Evolutionary conservation across 352 stramenopile genomes (phyloP).

Genomic region (Thalassiosira sp.): DNA sequence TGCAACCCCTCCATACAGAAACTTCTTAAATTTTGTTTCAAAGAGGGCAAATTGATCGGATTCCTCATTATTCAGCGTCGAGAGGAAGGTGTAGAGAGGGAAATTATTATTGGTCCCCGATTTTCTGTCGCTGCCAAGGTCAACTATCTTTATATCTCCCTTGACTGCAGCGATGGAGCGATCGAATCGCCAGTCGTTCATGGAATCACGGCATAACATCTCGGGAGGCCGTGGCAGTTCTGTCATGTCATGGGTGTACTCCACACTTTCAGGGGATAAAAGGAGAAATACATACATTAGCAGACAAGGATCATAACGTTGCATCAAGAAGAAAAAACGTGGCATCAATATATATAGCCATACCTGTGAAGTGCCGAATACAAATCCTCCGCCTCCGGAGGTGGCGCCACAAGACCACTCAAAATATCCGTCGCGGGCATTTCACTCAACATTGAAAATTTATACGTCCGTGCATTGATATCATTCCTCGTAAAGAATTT

Average conservation of each 20-base stretch:
- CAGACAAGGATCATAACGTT: not conserved
- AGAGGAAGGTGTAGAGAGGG: slow-evolving; percentile 54
- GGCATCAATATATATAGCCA: no score
- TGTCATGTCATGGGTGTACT: slow-evolving; percentile 77
- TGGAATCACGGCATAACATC: slow-evolving; percentile 57
- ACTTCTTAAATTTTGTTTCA: slow-evolving; percentile 78
- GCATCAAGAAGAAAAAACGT: no score
- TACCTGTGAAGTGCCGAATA: slow-evolving; percentile 73
- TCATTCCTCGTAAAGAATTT: slow-evolving; percentile 90
- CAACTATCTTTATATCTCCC: slow-evolving; percentile 49
- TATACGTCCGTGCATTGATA: slow-evolving; percentile 92
- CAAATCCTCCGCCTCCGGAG: slow-evolving; percentile 77
- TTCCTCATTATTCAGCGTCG: slow-evolving; percentile 58
- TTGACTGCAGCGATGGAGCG: slow-evolving; percentile 40
- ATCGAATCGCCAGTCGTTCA: slow-evolving; percentile 69
- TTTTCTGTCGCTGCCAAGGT: slow-evolving; percentile 39
- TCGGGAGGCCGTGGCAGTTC: slow-evolving; percentile 64
- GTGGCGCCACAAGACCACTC: slow-evolving; percentile 82
- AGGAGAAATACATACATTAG: slow-evolving; percentile 9
- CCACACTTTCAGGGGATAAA: slow-evolving; percentile 41
- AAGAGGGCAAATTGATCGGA: slow-evolving; percentile 59
- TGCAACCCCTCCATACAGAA: slow-evolving; percentile 77
- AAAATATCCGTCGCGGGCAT: slow-evolving; percentile 76
- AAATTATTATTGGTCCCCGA: not conserved
- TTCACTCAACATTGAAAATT: slow-evolving; percentile 66